Base-by-base conservation (phyloP, 345 rosid genomes). In the Populus davidiana region DNA sequence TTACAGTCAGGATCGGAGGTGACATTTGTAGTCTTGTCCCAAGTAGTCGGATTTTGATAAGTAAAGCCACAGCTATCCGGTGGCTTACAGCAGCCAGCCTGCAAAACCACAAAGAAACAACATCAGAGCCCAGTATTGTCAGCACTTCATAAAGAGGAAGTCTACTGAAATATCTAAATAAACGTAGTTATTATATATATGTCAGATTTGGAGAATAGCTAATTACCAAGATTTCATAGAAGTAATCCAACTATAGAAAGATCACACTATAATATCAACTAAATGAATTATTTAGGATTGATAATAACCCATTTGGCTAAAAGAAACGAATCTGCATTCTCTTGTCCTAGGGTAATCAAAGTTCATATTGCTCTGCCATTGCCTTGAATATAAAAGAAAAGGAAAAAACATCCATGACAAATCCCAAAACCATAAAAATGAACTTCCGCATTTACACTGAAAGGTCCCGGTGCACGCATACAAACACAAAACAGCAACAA, bases 31-130 rank as follows among this genome's bases (percentile, higher is more conserved):
- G 21, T 33, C 65, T 73, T 69, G 65, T 77, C 89, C 99, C 99
- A 95, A 62, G n/a, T 76, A 5, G 87, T 90, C 64, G 97, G 96
- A 66, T 66, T 77, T 56, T 63, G 83, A 69, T 90, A 95, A 17
- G 74, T 75, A 82, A 86, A 95, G 39, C 79, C 85, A 79, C 99
- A 95, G 79, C 85, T 92, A 71, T 85, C 83, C 4, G 98, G 84
- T 23, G 98, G 97, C 88, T 91, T 94, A 80, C 98, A 95, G 90
- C 97, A 95, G 52, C 98, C 98, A 77, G 98, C 89, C 94, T 95
- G 90, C 78, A 74, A 33, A 33, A 5, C 44, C 2, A 33, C 39
- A 14, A 43, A 17, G 38, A 43, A 77, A n/a, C 16, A 41, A 33
- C 62, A 66, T 82, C 69, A 82, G 73, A 50, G 73, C 41, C 43